These are phyloP conservation scores for Dichotomocladium elegans DNA, from an alignment of 371 early-diverging fungal species.

Conservation along the genomic window DNA sequence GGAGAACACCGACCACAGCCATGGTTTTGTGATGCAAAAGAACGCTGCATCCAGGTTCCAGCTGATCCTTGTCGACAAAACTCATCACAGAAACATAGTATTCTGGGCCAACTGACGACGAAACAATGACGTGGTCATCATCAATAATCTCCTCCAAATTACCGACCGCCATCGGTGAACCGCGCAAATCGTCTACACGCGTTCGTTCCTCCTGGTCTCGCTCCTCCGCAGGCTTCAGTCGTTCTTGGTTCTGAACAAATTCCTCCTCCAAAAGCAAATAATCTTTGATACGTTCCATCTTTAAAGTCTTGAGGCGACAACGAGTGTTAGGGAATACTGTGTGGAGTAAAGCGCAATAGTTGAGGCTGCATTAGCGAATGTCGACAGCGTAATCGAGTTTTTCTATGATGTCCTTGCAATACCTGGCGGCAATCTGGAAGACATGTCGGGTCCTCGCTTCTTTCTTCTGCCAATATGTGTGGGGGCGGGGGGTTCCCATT, in stretches of 20 bases:
- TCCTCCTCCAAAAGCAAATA: constrained; percentile 97
- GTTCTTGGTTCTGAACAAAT: constrained; percentile 97
- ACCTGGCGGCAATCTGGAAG: constrained; percentile 92
- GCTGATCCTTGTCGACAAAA: constrained; percentile 98
- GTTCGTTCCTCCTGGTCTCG: constrained; percentile 92
- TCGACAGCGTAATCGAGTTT: no score
- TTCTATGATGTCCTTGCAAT: no score
- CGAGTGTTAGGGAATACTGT: constrained; percentile 94
- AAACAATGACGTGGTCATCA: constrained; percentile 99
- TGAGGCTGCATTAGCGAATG: background rate
- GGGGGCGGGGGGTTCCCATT: constrained; percentile 98
- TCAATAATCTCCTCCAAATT: constrained; percentile 99
- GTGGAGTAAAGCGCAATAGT: background rate
- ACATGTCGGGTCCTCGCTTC: constrained; percentile 93
- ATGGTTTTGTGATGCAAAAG: constrained; percentile 96
- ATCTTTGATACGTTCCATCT: constrained; percentile 97
- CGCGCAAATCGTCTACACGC: constrained; percentile 97
- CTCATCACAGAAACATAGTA: constrained; percentile 98
- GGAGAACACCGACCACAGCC: constrained; percentile 95
- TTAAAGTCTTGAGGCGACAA: constrained; percentile 94
- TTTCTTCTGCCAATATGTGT: constrained; percentile 97
- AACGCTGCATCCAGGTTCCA: constrained; percentile 99
- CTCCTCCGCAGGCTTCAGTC: constrained; percentile 94
- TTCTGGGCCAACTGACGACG: constrained; percentile 94
- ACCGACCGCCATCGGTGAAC: constrained; percentile 99